phyloP scores from a whole-genome alignment of 148 eudicot species.

The Persicaria maculosa region DNA sequence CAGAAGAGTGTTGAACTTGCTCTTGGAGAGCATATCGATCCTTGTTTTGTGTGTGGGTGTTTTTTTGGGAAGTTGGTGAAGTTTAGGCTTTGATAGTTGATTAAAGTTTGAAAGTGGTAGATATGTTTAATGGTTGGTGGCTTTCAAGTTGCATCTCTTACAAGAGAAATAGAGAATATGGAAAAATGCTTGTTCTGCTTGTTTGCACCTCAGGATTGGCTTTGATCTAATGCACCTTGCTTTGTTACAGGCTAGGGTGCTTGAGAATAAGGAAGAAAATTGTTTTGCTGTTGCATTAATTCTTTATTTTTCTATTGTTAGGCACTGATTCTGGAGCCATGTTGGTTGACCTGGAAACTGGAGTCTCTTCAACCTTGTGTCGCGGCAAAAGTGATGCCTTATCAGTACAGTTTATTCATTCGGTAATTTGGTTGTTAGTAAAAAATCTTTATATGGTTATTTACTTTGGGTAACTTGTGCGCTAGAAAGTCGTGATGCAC shows the following conservation, averaged over 20 bases:
- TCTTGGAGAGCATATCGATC: neutral
- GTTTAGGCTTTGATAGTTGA: neutral
- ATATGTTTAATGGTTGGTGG: neutral
- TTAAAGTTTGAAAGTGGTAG: neutral
- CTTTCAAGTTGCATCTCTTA: neutral
- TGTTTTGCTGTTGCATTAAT: neutral
- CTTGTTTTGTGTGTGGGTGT: neutral
- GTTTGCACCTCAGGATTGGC: neutral
- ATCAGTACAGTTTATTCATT: conserved; percentile 52
- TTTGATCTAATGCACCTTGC: neutral
- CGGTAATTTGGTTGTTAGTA: conserved; percentile 42
- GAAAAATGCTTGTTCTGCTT: neutral
- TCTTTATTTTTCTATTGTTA: neutral
- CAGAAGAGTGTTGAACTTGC: conserved; percentile 1
- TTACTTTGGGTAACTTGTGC: neutral
- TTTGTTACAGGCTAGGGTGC: neutral
- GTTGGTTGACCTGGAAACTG: conserved; percentile 55
- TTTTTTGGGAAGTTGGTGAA: neutral
- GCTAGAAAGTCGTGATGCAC: neutral
- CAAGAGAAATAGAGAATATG: neutral
- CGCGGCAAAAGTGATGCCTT: conserved; percentile 75
- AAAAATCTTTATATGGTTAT: conserved; percentile 13
- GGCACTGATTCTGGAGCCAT: conserved; percentile 14
- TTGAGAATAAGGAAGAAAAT: neutral
- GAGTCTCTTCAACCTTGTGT: conserved; percentile 35